Evolutionary conservation across 2,329 filamentous ascomycete genomes (phyloP).

Genomic region (Fusarium dimerum): DNA sequence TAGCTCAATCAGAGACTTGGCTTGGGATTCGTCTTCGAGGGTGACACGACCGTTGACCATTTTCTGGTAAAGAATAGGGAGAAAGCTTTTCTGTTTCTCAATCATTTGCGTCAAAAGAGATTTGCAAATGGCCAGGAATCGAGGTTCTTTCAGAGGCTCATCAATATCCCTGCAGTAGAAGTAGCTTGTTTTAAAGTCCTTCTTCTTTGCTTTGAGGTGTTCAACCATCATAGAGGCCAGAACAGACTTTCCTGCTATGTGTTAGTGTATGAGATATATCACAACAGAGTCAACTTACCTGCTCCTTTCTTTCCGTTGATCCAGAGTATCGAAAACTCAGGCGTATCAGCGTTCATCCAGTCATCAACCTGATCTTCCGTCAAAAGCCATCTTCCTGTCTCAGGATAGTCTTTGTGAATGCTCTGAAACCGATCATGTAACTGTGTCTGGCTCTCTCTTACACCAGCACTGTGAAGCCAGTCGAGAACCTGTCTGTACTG

Average conservation of each 20-base stretch:
- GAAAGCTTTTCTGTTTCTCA: not conserved
- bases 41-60: not conserved
- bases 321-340: constrained; percentile 5
- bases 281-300: constrained; percentile 2
- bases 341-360: constrained; percentile 6
- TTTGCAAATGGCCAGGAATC: not conserved
- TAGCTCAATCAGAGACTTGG: constrained; percentile 33
- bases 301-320: constrained; percentile 10
- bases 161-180: constrained; percentile 44
- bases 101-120: not conserved
- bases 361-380: not conserved
- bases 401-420: not conserved
- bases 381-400: constrained; percentile 7
- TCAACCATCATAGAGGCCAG: not conserved
- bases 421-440: not conserved
- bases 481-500: not conserved
- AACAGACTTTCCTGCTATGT: not conserved
- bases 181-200: constrained; percentile 28
- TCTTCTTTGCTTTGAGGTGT: not conserved
- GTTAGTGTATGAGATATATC: not conserved
- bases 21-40: constrained; percentile 9
- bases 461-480: constrained; percentile 6
- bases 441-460: not conserved
- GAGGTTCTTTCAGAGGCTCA: not conserved
- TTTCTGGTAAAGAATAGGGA: not conserved